A percentile compares a stretch with the other conserved stretches of the same genome.
phyloP scores from a whole-genome alignment of 257 asterid species.

The Capsicum baccatum region DNA sequence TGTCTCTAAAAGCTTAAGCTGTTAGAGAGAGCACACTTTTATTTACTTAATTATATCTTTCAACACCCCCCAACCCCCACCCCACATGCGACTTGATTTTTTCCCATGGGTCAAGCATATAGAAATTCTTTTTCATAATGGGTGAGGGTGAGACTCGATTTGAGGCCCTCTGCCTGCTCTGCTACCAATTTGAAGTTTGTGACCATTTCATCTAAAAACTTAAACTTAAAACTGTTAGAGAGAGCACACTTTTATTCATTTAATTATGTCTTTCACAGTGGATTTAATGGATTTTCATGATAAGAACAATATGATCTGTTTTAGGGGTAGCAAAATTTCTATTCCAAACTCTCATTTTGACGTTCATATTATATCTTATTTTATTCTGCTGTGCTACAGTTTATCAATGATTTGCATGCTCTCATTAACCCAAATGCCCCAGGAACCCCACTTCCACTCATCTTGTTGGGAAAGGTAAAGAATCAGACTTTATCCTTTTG shows the following conservation, averaged over 20 bases:
- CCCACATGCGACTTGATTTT: not conserved
- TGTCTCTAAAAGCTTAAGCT: not conserved
- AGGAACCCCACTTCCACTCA: conserved; percentile 87
- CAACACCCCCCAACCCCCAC: not conserved
- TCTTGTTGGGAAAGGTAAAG: conserved; percentile 86
- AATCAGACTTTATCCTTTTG: not conserved
- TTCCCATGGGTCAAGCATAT: not conserved
- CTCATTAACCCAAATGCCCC: conserved; percentile 85
- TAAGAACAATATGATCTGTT: not conserved
- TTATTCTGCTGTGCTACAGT: conserved; percentile 50
- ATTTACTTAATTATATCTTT: not conserved
- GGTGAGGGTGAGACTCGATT: not conserved
- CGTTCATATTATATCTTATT: not conserved
- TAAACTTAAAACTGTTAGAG: not conserved
- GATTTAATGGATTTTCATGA: not conserved
- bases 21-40: not conserved
- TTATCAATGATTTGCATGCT: conserved; percentile 85
- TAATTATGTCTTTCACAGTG: not conserved
- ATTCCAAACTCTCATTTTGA: not conserved
- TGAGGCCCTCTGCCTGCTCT: not conserved
- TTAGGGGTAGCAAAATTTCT: not conserved
- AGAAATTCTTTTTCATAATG: not conserved
- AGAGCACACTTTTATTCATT: not conserved
- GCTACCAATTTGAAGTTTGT: not conserved
- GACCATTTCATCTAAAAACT: not conserved